phyloP scores from a whole-genome alignment of 208 protist species.

The Porcisia hertigi region DNA sequence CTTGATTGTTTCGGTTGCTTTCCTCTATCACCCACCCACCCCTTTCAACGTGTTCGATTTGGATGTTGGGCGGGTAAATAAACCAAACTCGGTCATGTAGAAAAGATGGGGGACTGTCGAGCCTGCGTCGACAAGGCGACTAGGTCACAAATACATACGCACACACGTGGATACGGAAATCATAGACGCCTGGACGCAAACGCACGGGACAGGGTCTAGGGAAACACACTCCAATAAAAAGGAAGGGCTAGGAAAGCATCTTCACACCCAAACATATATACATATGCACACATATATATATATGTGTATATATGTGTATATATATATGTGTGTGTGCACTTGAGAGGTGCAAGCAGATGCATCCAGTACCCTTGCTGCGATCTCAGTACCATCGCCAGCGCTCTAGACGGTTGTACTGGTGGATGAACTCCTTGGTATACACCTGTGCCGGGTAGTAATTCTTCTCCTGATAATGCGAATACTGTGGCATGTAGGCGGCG shows the following conservation, averaged over 20 bases:
- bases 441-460: conserved; percentile 90
- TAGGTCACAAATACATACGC: background rate
- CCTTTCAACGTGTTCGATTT: background rate
- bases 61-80: background rate
- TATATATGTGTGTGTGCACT: background rate
- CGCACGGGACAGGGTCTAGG: background rate
- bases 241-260: background rate
- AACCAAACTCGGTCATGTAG: background rate
- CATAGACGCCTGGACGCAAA: background rate
- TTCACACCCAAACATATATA: no score
- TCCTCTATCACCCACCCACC: no score
- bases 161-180: background rate
- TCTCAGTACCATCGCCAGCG: conserved; percentile 90
- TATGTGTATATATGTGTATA: background rate
- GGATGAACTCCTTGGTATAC: conserved; percentile 93
- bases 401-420: conserved; percentile 89
- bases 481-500: conserved; percentile 89
- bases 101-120: no score
- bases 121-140: no score
- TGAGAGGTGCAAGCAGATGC: conserved; percentile 14
- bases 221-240: background rate
- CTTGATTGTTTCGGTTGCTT: background rate
- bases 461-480: conserved; percentile 91
- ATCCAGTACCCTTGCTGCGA: background rate
- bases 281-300: no score